These are phyloP conservation scores for Xylaria sp. DNA, from an alignment of 2,329 filamentous ascomycete genomes.

Conservation along the genomic window DNA sequence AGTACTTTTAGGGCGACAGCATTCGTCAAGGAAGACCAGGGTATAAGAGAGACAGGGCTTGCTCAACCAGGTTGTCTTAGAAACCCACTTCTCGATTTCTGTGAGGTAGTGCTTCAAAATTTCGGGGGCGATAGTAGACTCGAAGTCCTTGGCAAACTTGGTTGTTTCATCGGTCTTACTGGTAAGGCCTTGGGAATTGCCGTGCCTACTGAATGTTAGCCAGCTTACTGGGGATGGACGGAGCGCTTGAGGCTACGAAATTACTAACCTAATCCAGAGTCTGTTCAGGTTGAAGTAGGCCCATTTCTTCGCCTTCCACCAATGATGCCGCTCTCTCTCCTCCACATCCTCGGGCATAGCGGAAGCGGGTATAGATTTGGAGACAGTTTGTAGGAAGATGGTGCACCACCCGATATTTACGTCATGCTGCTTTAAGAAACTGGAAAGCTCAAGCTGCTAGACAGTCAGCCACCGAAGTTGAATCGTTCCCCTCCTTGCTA, in stretches of 20 bases:
- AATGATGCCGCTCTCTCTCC: conserved; percentile 91
- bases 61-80: conserved; percentile 93
- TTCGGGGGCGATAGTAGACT: conserved; percentile 88
- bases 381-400: conserved; percentile 87
- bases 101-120: conserved; percentile 93
- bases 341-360: conserved; percentile 79
- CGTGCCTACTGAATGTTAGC: conserved; percentile 68
- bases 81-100: conserved; percentile 97
- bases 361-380: conserved; percentile 79
- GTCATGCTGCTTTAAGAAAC: conserved; percentile 76
- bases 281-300: conserved; percentile 97
- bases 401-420: conserved; percentile 95
- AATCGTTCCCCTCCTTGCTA: not conserved
- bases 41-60: conserved; percentile 93
- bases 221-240: conserved; percentile 9
- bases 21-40: conserved; percentile 94
- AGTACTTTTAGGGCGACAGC: conserved; percentile 95
- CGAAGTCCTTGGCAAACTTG: conserved; percentile 88
- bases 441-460: conserved; percentile 83
- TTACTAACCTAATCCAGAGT: conserved; percentile 79
- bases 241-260: not conserved
- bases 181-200: conserved; percentile 78
- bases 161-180: conserved; percentile 79
- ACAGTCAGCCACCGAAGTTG: conserved; percentile 27
- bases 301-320: conserved; percentile 99